phyloP scores from a whole-genome alignment of 139 green algal genomes.

The Coelastrella sp. region DNA sequence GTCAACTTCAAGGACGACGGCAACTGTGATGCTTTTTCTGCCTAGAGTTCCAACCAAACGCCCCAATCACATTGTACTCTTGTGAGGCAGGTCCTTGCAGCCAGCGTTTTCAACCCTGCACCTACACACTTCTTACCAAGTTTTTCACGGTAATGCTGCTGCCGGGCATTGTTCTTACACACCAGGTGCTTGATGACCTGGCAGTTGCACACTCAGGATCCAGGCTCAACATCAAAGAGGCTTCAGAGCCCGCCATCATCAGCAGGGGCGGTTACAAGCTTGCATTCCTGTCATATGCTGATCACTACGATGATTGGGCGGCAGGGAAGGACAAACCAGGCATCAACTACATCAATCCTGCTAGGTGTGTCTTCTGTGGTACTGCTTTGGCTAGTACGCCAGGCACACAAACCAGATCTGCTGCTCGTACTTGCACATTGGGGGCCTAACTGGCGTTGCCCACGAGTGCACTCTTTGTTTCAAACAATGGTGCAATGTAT shows the following conservation, averaged over 20 bases:
- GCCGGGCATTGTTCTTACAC: neutral
- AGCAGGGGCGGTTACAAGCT: constrained; percentile 14
- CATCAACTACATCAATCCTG: constrained; percentile 76
- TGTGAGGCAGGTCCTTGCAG: no score
- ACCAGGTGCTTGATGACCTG: constrained; percentile 44
- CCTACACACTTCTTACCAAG: no score
- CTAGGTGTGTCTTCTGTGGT: constrained; percentile 7
- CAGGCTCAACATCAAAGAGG: constrained; percentile 16
- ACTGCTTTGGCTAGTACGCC: neutral
- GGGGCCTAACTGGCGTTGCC: constrained; percentile 76
- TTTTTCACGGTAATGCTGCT: neutral
- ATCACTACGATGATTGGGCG: constrained; percentile 72
- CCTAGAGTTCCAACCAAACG: no score
- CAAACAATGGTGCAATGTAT: no score
- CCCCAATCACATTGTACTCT: no score
- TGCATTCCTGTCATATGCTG: constrained; percentile 67
- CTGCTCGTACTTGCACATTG: constrained; percentile 75
- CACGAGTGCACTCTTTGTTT: no score
- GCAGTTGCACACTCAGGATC: constrained; percentile 65
- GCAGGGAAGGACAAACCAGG: constrained; percentile 51
- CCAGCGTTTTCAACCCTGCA: no score
- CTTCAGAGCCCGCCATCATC: neutral
- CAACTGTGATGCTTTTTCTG: no score
- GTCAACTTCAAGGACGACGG: no score
- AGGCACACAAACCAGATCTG: constrained; percentile 45